phyloP scores from a whole-genome alignment of 441 rosid genomes.

The Populus hybrid region DNA sequence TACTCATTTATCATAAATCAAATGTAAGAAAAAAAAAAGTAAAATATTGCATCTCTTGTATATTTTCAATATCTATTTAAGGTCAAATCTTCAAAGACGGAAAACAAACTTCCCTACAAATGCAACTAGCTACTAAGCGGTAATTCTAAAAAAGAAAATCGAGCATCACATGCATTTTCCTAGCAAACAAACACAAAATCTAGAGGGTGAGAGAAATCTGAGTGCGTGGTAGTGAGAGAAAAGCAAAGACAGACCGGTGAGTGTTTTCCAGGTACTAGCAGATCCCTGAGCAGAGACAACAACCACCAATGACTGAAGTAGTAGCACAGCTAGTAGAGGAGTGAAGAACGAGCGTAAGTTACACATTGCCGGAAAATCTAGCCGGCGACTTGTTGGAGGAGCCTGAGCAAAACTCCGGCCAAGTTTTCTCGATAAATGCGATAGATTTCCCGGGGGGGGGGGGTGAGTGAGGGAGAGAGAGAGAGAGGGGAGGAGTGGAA shows the following conservation, averaged over 20 bases:
- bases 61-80: no score
- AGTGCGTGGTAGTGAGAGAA: slow-evolving; percentile 4
- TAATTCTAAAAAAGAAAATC: not conserved
- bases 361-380: slow-evolving; percentile 41
- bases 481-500: not conserved
- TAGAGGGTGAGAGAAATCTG: not conserved
- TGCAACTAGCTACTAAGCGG: no score
- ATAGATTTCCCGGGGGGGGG: slow-evolving; percentile 15
- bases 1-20: not conserved
- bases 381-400: slow-evolving; percentile 27
- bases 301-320: slow-evolving; percentile 14
- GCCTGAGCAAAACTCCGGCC: slow-evolving; percentile 20
- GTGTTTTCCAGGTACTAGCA: slow-evolving; percentile 50
- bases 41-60: not conserved
- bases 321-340: not conserved
- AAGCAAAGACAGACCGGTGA: slow-evolving; percentile 38
- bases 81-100: not conserved
- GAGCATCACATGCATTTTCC: not conserved
- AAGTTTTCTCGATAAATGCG: slow-evolving; percentile 22
- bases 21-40: not conserved
- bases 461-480: not conserved
- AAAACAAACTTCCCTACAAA: not conserved
- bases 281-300: slow-evolving; percentile 69
- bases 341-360: slow-evolving; percentile 17
- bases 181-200: not conserved